These are phyloP conservation scores for Rhizopus delemar DNA, from an alignment of 371 early-diverging fungal species.

Conservation along the genomic window DNA sequence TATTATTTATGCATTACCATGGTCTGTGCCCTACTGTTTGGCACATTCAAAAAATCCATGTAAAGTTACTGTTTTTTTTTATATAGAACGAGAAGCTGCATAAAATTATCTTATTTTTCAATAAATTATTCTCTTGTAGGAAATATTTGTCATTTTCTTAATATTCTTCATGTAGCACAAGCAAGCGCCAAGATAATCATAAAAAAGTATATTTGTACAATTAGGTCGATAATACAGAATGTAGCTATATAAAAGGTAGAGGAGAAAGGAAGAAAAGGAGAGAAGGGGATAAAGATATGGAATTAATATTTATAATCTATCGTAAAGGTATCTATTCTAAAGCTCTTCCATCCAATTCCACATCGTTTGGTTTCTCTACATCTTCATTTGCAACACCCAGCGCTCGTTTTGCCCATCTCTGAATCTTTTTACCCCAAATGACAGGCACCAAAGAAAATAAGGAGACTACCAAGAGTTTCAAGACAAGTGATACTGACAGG, in stretches of 20 bases:
- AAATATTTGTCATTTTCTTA: not conserved
- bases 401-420: slow-evolving; percentile 22
- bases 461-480: slow-evolving; percentile 48
- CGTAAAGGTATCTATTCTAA: slow-evolving; percentile 4
- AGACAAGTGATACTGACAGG: slow-evolving; percentile 36
- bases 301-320: too few species aligned
- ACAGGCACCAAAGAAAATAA: slow-evolving; percentile 49
- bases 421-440: slow-evolving; percentile 47
- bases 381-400: slow-evolving; percentile 26
- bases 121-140: too few species aligned
- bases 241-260: too few species aligned
- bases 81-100: too few species aligned
- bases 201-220: not conserved
- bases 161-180: not conserved
- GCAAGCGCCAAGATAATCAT: not conserved
- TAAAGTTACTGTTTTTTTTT: too few species aligned
- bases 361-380: slow-evolving; percentile 22
- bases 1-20: too few species aligned
- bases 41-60: too few species aligned
- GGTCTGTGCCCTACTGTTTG: too few species aligned
- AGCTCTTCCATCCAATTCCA: slow-evolving; percentile 10
- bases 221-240: too few species aligned
- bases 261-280: not conserved
- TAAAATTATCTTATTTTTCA: too few species aligned
- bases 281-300: not conserved